Evolutionary conservation across 768 basidiomycete genomes (phyloP).

Genomic region (Xerocomus brunneocitrinus): DNA sequence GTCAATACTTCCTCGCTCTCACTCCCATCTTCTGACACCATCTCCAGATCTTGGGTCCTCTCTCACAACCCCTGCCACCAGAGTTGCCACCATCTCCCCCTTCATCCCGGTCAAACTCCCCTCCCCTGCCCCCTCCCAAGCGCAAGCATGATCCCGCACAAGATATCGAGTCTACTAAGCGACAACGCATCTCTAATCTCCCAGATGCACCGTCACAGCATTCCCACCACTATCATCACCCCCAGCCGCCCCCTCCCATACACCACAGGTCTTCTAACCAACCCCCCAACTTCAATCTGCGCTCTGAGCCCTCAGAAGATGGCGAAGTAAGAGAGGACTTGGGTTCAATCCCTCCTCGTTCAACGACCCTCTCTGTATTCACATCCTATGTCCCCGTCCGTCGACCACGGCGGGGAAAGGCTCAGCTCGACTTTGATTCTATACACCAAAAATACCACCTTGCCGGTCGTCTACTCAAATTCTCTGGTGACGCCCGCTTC

Average conservation of each 20-base stretch:
- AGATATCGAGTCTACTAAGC: slow-evolving; percentile 29
- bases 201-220: slow-evolving; percentile 26
- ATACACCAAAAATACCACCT: slow-evolving; percentile 68
- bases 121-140: slow-evolving; percentile 33
- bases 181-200: slow-evolving; percentile 25
- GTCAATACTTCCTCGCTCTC: slow-evolving; percentile 21
- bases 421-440: slow-evolving; percentile 46
- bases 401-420: slow-evolving; percentile 60
- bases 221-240: slow-evolving; percentile 28
- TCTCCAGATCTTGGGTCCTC: slow-evolving; percentile 38
- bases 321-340: slow-evolving; percentile 44
- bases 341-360: slow-evolving; percentile 15
- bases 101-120: slow-evolving; percentile 41
- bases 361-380: slow-evolving; percentile 30
- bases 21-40: slow-evolving; percentile 13
- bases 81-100: slow-evolving; percentile 45
- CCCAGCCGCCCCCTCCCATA: slow-evolving; percentile 20
- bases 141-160: slow-evolving; percentile 33
- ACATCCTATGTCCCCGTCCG: slow-evolving; percentile 51
- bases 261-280: slow-evolving; percentile 21
- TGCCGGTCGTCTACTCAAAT: slow-evolving; percentile 73
- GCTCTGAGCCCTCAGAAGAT: slow-evolving; percentile 43
- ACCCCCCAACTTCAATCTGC: slow-evolving; percentile 22
- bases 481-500: slow-evolving; percentile 76
- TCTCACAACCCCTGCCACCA: slow-evolving; percentile 39